These are phyloP conservation scores for Komagataea norvegica DNA, from an alignment of 1,139 yeast genomes.

Conservation along the genomic window DNA sequence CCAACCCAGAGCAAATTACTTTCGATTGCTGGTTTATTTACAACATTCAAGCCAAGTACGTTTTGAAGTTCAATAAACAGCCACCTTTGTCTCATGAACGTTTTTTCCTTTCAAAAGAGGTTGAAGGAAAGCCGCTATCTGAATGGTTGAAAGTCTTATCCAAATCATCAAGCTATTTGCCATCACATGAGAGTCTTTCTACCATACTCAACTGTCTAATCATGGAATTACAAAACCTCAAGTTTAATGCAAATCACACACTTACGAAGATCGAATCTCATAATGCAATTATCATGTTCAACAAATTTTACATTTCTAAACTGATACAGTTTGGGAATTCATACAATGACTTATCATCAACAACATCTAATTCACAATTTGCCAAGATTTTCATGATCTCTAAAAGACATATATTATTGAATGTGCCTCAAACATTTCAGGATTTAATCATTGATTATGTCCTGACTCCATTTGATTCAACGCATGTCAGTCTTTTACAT, in stretches of 20 bases:
- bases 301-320: constrained; percentile 17
- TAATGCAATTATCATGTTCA: constrained; percentile 25
- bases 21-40: constrained; percentile 19
- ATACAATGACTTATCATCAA: background rate
- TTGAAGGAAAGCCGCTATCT: constrained; percentile 7
- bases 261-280: constrained; percentile 17
- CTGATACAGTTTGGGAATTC: constrained; percentile 7
- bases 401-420: constrained; percentile 19
- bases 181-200: constrained; percentile 1
- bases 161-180: constrained; percentile 9
- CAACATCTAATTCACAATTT: constrained; percentile 5
- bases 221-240: constrained; percentile 21
- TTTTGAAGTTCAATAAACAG: constrained; percentile 19
- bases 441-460: constrained; percentile 23
- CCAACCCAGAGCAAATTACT: constrained; percentile 1
- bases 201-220: constrained; percentile 10
- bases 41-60: constrained; percentile 16
- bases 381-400: constrained; percentile 13
- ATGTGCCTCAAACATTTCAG: constrained; percentile 22
- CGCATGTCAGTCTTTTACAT: constrained; percentile 16
- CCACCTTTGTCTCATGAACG: constrained; percentile 16
- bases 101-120: constrained; percentile 7
- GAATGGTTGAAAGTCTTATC: constrained; percentile 13
- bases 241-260: constrained; percentile 10
- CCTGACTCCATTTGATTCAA: constrained; percentile 7